Base-by-base conservation (phyloP, 2,329 filamentous ascomycete genomes). In the Cladobotryum protrusum region DNA sequence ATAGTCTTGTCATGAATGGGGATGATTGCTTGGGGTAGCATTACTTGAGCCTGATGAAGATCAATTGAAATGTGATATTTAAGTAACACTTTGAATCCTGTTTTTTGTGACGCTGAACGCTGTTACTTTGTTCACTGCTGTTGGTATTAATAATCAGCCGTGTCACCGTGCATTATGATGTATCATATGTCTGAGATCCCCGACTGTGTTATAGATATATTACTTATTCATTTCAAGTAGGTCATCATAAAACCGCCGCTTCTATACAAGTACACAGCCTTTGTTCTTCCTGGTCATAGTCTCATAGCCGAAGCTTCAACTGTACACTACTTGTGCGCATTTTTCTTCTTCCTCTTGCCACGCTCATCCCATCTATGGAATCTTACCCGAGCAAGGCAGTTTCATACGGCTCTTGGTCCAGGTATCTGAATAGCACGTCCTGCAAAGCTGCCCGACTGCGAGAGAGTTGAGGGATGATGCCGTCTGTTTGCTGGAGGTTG, bases 401-500 rank as follows among this genome's bases (percentile, higher is more conserved):
- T 49, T 79, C 77, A 49, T 77, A 75, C 52, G 70, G 63, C 34
- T 69, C 67, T 33, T 63, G 62, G 24, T 70, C 69, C 19, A 82
- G 60, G 52, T 76, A 69, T 41, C 67, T 63, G 34, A 73, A 67
- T 50, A 82, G 57, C 34, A 75, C 70, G 13, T 69, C 69, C 57
- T 75, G 74, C 47, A 82, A 57, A 3, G 75, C 71, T 2, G 77
- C 77, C 45, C 67, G 69, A 55, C 71, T 77, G 49, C 66, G 71
- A 15, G 57, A 62, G 14, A 82, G 72, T 33, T 75, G 72, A 1
- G 75, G 74, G 5, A 73, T 57, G 4, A 83, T 67, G 6, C 73
- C 75, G 1, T 76, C 73, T 13, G 79, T 72, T 63, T 81, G 79
- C 50, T 71, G 65, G 36, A 81, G 65, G 57, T 82, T 82, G 40